phyloP scores from a whole-genome alignment of 306 rosid species.

The Purshia tridentata region DNA sequence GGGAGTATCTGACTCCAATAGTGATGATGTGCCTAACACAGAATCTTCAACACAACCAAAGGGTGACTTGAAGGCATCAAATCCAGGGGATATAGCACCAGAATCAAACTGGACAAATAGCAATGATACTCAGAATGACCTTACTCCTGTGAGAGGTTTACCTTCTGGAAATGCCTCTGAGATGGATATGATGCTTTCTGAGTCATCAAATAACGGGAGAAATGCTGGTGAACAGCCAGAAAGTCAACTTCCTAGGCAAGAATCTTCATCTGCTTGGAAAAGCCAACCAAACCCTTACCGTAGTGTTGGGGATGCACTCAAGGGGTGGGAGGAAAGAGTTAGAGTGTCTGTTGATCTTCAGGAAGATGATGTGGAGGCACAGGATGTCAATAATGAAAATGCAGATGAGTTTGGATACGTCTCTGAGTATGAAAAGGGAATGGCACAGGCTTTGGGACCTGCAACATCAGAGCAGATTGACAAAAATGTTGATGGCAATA shows the following conservation, averaged over 20 bases:
- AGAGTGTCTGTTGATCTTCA: constrained; percentile 61
- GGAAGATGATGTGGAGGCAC: constrained; percentile 40
- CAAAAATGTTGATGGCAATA: constrained; percentile 41
- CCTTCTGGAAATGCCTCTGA: constrained; percentile 58
- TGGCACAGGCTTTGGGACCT: constrained; percentile 86
- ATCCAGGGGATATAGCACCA: constrained; percentile 37
- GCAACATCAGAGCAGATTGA: constrained; percentile 81
- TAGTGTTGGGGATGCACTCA: constrained; percentile 66
- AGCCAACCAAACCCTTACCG: constrained; percentile 73
- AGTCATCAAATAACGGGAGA: constrained; percentile 59
- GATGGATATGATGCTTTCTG: constrained; percentile 51
- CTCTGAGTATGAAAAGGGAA: constrained; percentile 69
- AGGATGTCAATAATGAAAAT: constrained; percentile 54
- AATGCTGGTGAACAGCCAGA: constrained; percentile 44
- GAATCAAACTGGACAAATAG: constrained; percentile 50
- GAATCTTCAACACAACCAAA: constrained; percentile 52
- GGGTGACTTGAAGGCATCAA: constrained; percentile 44
- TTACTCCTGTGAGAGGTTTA: constrained; percentile 52
- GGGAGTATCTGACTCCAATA: constrained; percentile 36
- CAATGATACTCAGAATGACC: constrained; percentile 42
- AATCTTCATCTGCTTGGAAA: constrained; percentile 47
- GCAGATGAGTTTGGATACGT: constrained; percentile 91
- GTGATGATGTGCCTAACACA: constrained; percentile 39
- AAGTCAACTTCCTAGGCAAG: constrained; percentile 37
- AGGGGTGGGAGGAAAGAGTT: constrained; percentile 72